Conservation (phyloP, 345 rosid species). For the Hirschfeldia incana region DNA sequence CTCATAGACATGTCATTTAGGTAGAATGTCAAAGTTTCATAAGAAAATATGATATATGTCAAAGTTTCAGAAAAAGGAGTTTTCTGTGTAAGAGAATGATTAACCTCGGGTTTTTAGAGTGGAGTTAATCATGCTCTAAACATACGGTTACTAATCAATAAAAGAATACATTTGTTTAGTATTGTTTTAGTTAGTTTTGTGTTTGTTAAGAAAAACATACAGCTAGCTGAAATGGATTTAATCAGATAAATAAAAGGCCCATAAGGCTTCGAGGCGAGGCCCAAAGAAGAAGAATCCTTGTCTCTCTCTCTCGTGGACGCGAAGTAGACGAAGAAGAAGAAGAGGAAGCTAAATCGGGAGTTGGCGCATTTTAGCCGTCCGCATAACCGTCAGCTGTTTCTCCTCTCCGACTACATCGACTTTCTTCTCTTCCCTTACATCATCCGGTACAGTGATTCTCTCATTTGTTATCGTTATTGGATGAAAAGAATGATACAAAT, state of each 20-base stretch:
- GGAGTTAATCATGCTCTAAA: no score
- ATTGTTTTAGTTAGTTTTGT: no score
- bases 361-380: constrained; percentile 39
- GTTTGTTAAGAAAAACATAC: no score
- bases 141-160: no score
- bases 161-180: no score
- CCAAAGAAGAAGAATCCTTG: not conserved
- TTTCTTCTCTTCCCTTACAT: not conserved
- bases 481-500: constrained; percentile 8
- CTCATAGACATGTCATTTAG: no score
- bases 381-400: not conserved
- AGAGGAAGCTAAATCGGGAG: constrained; percentile 29
- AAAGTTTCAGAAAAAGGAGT: no score
- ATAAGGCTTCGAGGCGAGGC: constrained; percentile 27
- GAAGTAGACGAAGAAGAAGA: constrained; percentile 11
- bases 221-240: no score
- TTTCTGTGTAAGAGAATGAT: no score
- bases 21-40: no score
- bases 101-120: no score
- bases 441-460: constrained; percentile 18
- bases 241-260: constrained; percentile 17
- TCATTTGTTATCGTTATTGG: not conserved
- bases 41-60: no score
- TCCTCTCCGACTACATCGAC: constrained; percentile 26
- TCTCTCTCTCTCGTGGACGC: constrained; percentile 30